phyloP scores from a whole-genome alignment of 2,329 filamentous ascomycete genomes.

The Elsinoe perseae region DNA sequence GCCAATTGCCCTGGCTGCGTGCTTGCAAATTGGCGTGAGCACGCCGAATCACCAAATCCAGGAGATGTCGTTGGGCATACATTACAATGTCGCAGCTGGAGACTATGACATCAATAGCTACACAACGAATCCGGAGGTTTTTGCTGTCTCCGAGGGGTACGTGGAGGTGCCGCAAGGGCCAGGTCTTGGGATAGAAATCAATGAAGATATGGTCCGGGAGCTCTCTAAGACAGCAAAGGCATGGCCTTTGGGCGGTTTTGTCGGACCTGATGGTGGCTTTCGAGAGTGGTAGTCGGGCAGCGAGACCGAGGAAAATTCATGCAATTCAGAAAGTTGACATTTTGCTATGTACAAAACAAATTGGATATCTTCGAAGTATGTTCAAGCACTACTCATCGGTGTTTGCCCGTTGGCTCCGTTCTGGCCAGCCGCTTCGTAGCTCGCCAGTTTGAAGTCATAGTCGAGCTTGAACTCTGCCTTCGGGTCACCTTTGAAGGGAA shows the following conservation, averaged over 20 bases:
- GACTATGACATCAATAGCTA: slow-evolving; percentile 48
- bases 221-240: slow-evolving; percentile 51
- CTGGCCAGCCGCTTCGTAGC: slow-evolving; percentile 2
- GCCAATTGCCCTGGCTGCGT: slow-evolving; percentile 63
- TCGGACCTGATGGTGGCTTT: slow-evolving; percentile 57
- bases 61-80: slow-evolving; percentile 71
- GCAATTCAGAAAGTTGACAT: background rate
- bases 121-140: slow-evolving; percentile 22
- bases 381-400: slow-evolving; percentile 14
- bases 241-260: slow-evolving; percentile 59
- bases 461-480: slow-evolving; percentile 47
- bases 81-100: slow-evolving; percentile 59
- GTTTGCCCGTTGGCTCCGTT: slow-evolving; percentile 2
- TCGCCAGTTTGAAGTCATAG: slow-evolving; percentile 34
- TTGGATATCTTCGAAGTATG: background rate
- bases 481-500: slow-evolving; percentile 43
- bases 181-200: slow-evolving; percentile 29
- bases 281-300: slow-evolving; percentile 54
- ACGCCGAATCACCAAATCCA: slow-evolving; percentile 63
- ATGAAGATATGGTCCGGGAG: slow-evolving; percentile 58
- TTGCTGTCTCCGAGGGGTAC: slow-evolving; percentile 23
- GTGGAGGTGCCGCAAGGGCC: slow-evolving; percentile 21
- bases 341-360: background rate
- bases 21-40: slow-evolving; percentile 55
- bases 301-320: background rate